These are phyloP conservation scores for Colletotrichum chlorophyti DNA, from an alignment of 2,329 filamentous ascomycete species.

Conservation along the genomic window DNA sequence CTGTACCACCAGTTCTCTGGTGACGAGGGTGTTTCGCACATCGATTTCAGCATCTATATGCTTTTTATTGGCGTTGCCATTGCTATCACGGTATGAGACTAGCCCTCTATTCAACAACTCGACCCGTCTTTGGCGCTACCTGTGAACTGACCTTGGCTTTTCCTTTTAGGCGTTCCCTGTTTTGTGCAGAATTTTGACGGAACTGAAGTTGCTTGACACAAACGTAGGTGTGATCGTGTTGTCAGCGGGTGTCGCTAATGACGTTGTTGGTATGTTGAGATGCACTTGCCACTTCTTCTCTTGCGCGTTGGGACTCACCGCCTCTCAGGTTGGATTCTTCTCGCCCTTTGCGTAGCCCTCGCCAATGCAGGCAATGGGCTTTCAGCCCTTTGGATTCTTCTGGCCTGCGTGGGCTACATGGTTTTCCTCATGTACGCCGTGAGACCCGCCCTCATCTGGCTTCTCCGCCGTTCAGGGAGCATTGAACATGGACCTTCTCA, in stretches of 20 bases:
- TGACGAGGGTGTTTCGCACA: slow-evolving; percentile 46
- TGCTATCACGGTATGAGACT: slow-evolving; percentile 73
- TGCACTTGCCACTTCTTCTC: slow-evolving; percentile 64
- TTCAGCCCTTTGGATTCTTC: slow-evolving; percentile 83
- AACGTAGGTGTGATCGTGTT: slow-evolving; percentile 88
- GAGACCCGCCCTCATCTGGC: slow-evolving; percentile 76
- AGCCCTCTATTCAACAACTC: too few relatives aligned
- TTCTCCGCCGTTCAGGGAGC: slow-evolving; percentile 76
- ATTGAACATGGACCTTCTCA: slow-evolving; percentile 90
- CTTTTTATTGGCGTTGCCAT: slow-evolving; percentile 91
- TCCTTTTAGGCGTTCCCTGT: slow-evolving; percentile 73
- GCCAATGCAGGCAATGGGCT: slow-evolving; percentile 87
- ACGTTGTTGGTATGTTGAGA: slow-evolving; percentile 71
- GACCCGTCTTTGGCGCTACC: too few relatives aligned
- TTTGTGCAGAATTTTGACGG: slow-evolving; percentile 89
- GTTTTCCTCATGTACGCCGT: slow-evolving; percentile 77
- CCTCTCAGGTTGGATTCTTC: slow-evolving; percentile 72
- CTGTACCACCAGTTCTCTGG: slow-evolving; percentile 75
- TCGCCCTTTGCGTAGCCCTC: slow-evolving; percentile 90
- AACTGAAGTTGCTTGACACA: slow-evolving; percentile 84
- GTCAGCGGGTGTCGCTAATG: slow-evolving; percentile 91
- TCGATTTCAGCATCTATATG: slow-evolving; percentile 62
- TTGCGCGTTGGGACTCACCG: slow-evolving; percentile 19
- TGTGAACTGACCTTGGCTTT: not conserved
- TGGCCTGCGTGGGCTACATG: slow-evolving; percentile 77